phyloP scores from a whole-genome alignment of 768 basidiomycete species.

The Tulasnella sp. region DNA sequence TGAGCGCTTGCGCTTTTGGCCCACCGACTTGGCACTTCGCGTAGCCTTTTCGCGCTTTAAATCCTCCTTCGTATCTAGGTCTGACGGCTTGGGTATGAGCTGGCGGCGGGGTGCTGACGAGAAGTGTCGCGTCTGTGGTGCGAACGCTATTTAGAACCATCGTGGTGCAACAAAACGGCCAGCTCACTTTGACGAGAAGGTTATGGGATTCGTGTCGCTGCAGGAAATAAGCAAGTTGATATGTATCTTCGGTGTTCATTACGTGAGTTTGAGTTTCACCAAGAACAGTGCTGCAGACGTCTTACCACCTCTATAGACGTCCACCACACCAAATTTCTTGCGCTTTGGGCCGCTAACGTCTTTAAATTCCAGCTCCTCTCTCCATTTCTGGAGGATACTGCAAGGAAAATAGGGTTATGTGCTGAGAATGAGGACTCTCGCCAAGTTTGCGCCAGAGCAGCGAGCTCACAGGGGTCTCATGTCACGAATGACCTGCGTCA shows the following conservation, averaged over 20 bases:
- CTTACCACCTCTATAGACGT: constrained; percentile 81
- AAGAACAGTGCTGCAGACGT: background rate
- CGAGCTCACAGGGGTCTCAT: constrained; percentile 61
- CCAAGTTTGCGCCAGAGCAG: background rate
- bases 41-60: background rate
- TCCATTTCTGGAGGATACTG: constrained; percentile 37
- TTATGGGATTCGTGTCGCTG: constrained; percentile 78
- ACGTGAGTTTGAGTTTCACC: background rate
- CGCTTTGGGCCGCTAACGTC: constrained; percentile 44
- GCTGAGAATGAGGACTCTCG: background rate
- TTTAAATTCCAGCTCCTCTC: constrained; percentile 51
- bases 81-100: background rate
- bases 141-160: background rate
- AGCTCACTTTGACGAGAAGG: constrained; percentile 70
- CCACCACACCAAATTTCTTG: constrained; percentile 66
- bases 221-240: constrained; percentile 90
- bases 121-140: background rate
- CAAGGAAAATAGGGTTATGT: background rate
- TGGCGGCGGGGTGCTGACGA: background rate
- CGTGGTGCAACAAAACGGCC: background rate
- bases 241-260: constrained; percentile 53
- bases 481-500: constrained; percentile 78
- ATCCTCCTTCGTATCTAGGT: background rate
- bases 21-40: background rate
- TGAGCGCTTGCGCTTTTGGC: background rate